Percentiles rank a stretch among this genome's conserved stretches.
phyloP scores from a whole-genome alignment of 768 basidiomycete genomes.

The Termitomyces sp. region DNA sequence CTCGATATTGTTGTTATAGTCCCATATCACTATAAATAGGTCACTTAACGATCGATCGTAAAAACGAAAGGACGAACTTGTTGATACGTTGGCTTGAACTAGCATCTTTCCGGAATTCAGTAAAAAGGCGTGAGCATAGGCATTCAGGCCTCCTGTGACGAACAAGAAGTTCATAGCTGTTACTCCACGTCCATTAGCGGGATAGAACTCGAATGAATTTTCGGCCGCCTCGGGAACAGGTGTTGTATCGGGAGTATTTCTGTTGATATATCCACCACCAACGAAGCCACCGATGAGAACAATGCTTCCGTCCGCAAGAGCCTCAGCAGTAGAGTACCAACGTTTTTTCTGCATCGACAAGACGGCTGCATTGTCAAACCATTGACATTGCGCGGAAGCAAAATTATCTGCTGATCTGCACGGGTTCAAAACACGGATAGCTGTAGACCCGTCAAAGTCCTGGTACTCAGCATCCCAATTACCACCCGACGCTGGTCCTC shows the following conservation, averaged over 20 bases:
- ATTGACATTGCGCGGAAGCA: conserved; percentile 48
- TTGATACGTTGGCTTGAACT: conserved; percentile 78
- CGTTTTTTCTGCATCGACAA: conserved; percentile 65
- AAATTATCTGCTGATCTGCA: conserved; percentile 52
- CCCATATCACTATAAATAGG: conserved; percentile 38
- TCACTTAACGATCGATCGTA: conserved; percentile 7
- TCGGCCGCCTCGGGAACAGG: conserved; percentile 64
- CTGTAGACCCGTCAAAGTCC: conserved; percentile 75
- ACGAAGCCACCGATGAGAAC: conserved; percentile 80
- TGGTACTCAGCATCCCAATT: conserved; percentile 63
- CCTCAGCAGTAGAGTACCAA: conserved; percentile 78
- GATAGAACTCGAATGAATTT: conserved; percentile 82
- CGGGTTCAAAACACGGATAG: conserved; percentile 80
- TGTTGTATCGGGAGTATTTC: conserved; percentile 66
- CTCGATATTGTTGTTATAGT: conserved; percentile 52
- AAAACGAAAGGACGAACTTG: conserved; percentile 39
- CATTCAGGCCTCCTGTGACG: conserved; percentile 70
- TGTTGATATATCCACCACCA: conserved; percentile 75
- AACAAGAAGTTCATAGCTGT: conserved; percentile 63
- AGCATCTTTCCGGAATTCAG: conserved; percentile 76
- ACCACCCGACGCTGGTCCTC: conserved; percentile 49
- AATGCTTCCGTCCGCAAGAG: conserved; percentile 71
- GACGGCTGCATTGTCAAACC: conserved; percentile 63
- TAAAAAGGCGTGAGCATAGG: conserved; percentile 70
- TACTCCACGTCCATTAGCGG: conserved; percentile 44